Evolutionary conservation across 1,284 basidiomycete species (phyloP).

Genomic region (Melampsora medusae): DNA sequence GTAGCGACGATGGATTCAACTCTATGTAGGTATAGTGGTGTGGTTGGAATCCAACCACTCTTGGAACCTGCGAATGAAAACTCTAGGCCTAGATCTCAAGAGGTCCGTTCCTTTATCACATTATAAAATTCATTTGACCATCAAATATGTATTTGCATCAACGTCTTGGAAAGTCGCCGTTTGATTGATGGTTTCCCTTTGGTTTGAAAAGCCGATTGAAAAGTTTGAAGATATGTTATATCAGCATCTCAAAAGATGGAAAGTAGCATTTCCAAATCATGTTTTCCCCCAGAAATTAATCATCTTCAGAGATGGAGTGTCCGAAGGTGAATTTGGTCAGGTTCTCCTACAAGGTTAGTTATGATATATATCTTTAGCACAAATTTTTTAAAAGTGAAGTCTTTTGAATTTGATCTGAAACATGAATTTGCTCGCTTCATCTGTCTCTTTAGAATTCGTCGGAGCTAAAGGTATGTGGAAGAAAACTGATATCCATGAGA

Average conservation of each 20-base stretch:
- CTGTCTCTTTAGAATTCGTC: slow-evolving; percentile 16
- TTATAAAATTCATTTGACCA: not conserved
- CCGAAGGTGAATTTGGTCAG: slow-evolving; percentile 35
- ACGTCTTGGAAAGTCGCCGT: too few species aligned
- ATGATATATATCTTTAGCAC: not conserved
- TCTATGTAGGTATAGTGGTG: slow-evolving; percentile 13
- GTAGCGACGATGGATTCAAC: slow-evolving; percentile 28
- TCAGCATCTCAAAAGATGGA: slow-evolving; percentile 25
- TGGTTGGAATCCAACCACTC: slow-evolving; percentile 21
- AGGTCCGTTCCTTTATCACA: not conserved
- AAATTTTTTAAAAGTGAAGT: not conserved
- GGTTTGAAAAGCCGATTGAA: slow-evolving; percentile 25
- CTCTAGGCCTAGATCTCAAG: slow-evolving; percentile 28
- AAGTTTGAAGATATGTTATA: slow-evolving; percentile 10
- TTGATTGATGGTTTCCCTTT: not conserved
- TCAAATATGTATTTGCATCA: not conserved
- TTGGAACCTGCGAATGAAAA: slow-evolving; percentile 18
- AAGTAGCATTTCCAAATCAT: not conserved
- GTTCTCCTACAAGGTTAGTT: slow-evolving; percentile 29
- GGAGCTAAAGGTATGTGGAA: slow-evolving; percentile 23
- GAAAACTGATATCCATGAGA: too few species aligned
- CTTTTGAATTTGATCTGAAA: not conserved
- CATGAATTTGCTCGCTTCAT: too few species aligned
- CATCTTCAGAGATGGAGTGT: slow-evolving; percentile 40
- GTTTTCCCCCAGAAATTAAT: slow-evolving; percentile 24